A percentile compares a stretch with the other conserved stretches of the same genome.
phyloP scores from a whole-genome alignment of 179 eudicot genomes.

The Amaranthus tricolor region DNA sequence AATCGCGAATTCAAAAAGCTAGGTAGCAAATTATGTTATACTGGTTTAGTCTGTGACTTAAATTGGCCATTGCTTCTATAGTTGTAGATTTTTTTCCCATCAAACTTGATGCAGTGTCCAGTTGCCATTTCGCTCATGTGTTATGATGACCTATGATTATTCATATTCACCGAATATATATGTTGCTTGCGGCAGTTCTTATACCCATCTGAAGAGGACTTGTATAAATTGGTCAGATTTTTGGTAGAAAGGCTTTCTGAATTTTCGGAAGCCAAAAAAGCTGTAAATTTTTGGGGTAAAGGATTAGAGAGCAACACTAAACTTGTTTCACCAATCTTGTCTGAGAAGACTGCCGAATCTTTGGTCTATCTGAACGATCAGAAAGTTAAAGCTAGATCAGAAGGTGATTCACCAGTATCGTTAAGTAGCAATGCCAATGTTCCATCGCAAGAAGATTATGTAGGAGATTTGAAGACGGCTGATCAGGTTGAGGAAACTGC shows the following conservation, averaged over 20 bases:
- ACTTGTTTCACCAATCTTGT: slow-evolving; percentile 11
- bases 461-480: slow-evolving; percentile 6
- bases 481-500: slow-evolving; percentile 24
- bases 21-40: too few species aligned
- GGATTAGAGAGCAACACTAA: slow-evolving; percentile 12
- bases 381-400: slow-evolving; percentile 19
- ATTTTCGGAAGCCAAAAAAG: slow-evolving; percentile 30
- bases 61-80: neutral
- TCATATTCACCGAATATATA: slow-evolving; percentile 30
- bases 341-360: slow-evolving; percentile 12
- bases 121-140: slow-evolving; percentile 10
- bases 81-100: neutral
- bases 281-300: slow-evolving; percentile 13
- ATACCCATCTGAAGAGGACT: slow-evolving; percentile 62
- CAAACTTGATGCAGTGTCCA: neutral
- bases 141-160: slow-evolving; percentile 26
- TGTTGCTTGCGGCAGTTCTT: slow-evolving; percentile 59
- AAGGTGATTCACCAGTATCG: slow-evolving; percentile 18
- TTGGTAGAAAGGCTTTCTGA: slow-evolving; percentile 52
- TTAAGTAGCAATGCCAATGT: slow-evolving; percentile 7
- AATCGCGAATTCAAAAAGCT: too few species aligned
- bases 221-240: slow-evolving; percentile 51
- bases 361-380: slow-evolving; percentile 13
- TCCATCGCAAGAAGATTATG: slow-evolving; percentile 6
- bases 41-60: neutral